These are phyloP conservation scores for Amoebophrya sp. DNA, from an alignment of 169 alveolate species.

Conservation along the genomic window DNA sequence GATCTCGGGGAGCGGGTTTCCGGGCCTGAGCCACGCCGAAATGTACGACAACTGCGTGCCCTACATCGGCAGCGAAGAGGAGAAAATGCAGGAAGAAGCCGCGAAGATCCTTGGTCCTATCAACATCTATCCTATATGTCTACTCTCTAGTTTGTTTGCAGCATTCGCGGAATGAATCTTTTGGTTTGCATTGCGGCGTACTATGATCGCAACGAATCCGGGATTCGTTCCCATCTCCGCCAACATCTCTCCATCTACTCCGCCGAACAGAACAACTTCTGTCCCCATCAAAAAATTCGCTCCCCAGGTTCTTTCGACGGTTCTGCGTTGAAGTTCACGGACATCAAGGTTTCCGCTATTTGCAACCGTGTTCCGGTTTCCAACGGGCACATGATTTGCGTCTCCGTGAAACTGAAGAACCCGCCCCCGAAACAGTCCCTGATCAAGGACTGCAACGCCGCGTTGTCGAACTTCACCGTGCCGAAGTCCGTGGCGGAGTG, in stretches of 20 bases:
- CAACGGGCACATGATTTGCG: background rate
- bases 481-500: background rate
- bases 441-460: background rate
- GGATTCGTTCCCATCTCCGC: too few species aligned
- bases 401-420: background rate
- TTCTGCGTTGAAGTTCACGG: background rate
- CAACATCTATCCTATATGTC: too few species aligned
- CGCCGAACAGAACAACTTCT: too few species aligned
- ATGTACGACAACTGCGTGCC: background rate
- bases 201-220: too few species aligned
- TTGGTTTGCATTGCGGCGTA: too few species aligned
- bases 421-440: background rate
- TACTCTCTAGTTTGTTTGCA: too few species aligned
- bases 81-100: background rate
- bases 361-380: background rate
- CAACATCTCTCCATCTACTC: too few species aligned
- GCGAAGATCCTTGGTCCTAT: background rate
- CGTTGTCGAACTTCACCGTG: background rate
- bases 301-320: constrained; percentile 2
- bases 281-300: too few species aligned
- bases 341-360: background rate
- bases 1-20: background rate
- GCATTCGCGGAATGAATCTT: too few species aligned
- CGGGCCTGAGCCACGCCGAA: background rate
- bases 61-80: background rate